Base-by-base conservation (phyloP, 108 stramenopile species). In the Cyclotella atomus region DNA sequence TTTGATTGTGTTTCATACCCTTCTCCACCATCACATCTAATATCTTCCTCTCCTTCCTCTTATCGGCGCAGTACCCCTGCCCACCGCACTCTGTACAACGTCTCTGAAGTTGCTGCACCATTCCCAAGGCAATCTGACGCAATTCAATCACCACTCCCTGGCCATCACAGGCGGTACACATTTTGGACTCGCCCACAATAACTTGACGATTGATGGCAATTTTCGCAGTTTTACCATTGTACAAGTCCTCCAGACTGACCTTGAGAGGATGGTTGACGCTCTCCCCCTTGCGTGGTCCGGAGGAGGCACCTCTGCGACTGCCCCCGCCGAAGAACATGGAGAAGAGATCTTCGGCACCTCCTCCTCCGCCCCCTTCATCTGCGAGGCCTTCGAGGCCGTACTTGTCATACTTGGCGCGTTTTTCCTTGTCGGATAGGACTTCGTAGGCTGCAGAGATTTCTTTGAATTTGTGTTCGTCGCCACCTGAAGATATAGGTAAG, bases 181-280 rank as follows among this genome's bases (percentile, higher is more conserved):
- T 77, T 50, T 68, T 84, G 15, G 92, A 85, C 44, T 91, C 86
- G 10, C 94, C 95, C 28, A 95, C 96, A 35, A 96, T 81, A 52
- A 97, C 91, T 65, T 97, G 88, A 54, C 97, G 91, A 68, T 91
- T 96, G 60, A 99, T 90, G 35, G 97, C 96, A 57, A 99, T 84
- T 57, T 95, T 97, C 71, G 94, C 91, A 0, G 96, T 98, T 86
- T 98, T 97, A 30, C 99, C 98, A 72, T 98, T 98, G 91, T 98
- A 99, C 71, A 99, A 82, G 76, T 99, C 98, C 61, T 99, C 97
- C 72, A 99, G 82, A 52, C 82, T 77, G 23, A 98, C 97, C 71
- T 96, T 95, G 63, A 99, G 80, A 16, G 95, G 90, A 83, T 98
- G 97, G 71, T 96, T 92, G 67, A 97, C 89, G 77, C 94, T 92